Base-by-base conservation (phyloP, 805 yeast species). In the Saturnispora dispora region DNA sequence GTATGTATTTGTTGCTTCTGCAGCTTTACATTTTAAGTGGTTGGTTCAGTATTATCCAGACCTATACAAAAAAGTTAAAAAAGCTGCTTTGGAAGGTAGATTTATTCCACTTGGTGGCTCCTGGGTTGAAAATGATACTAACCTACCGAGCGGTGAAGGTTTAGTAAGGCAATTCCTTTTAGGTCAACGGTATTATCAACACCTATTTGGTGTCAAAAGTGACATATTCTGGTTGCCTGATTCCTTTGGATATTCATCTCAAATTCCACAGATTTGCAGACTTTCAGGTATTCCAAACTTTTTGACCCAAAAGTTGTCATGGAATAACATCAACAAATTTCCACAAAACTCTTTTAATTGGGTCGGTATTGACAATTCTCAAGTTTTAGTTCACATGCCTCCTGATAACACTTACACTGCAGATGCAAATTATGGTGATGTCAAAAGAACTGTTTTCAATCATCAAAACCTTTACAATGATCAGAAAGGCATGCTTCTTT, bases 121-220 rank as follows among this genome's bases (percentile, higher is more conserved):
- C 0, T 91, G 98, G 98, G 98, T 93, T 42, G 99, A 91, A 68
- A 84, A 88, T 65, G 99, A 91, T 65, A 91, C 98, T 10, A 91
- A 91, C 67, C 74, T 91, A 70, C 99, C 99, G n/a, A 73, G 79
- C 55, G 97, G 98, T 43, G 99, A 91, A 67, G 84, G 96, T 0
- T 71, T 91, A 51, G 81, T 82, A 5, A 78, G 99, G 57, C 99
- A 91, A 63, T 87, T 90, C 60, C 71, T 90, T 50, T 78, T 86
- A 53, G 99, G 99, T 18, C 99, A 91, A 70, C 72, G 93, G 48
- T 89, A 83, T 66, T 87, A 86, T 62, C 74, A 82, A 61, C 76
- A 82, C 53, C 78, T 89, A 60, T 93, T 91, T 70, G 96, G 96
- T 3, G 59, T 71, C 33, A 78, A 84, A 50, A 80, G 91, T 13